Conservation (phyloP, 495 filamentous ascomycete species). For the Podospora pseudocomata region DNA sequence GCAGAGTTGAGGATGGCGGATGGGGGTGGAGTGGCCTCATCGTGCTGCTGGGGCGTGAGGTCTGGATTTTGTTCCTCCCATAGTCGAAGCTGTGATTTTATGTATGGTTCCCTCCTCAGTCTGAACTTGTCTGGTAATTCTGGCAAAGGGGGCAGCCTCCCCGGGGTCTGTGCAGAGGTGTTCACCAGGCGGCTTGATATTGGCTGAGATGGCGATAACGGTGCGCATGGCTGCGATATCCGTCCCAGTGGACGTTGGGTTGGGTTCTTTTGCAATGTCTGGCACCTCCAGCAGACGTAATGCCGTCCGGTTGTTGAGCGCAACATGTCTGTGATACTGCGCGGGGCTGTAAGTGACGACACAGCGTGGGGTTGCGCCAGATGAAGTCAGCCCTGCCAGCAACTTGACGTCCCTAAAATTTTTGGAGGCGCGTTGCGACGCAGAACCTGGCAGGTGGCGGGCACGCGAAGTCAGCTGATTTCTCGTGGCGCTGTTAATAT, state of each 20-base stretch:
- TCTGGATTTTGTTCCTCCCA: conserved; percentile 52
- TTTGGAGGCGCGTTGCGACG: conserved; percentile 7
- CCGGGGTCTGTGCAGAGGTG: not conserved
- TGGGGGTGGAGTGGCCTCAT: not conserved
- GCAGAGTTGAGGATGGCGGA: not conserved
- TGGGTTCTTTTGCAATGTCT: conserved; percentile 9
- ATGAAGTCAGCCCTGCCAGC: not conserved
- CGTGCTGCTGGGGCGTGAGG: not conserved
- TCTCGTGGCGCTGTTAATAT: not conserved
- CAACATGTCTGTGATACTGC: conserved; percentile 21
- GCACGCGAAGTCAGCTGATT: conserved; percentile 26
- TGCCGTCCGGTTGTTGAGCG: conserved; percentile 23
- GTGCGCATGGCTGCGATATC: not conserved
- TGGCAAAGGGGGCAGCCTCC: not conserved
- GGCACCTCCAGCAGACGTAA: conserved; percentile 35
- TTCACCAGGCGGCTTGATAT: not conserved
- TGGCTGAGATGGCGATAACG: not conserved
- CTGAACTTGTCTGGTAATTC: not conserved
- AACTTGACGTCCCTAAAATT: not conserved
- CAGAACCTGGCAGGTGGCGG: conserved; percentile 2
- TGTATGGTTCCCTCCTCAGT: conserved; percentile 17
- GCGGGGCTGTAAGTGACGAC: conserved; percentile 4
- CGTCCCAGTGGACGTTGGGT: conserved; percentile 7
- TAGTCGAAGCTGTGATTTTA: conserved; percentile 48
- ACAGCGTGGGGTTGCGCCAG: not conserved